Conservation (phyloP, 495 filamentous ascomycete genomes). For the Parathielavia hyrcaniae region DNA sequence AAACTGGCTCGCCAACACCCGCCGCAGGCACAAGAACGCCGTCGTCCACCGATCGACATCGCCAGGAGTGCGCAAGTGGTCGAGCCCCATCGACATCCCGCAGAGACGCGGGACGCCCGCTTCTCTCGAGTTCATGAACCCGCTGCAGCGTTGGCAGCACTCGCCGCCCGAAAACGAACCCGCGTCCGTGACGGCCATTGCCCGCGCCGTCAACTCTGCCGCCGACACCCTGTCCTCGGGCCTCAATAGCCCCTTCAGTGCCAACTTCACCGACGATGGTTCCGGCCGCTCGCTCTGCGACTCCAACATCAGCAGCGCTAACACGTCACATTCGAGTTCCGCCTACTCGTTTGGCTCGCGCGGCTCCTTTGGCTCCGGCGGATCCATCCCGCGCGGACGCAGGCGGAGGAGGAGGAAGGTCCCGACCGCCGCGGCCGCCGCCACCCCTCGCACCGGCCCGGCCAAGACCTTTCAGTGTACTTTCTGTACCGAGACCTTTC, state of each 20-base stretch:
- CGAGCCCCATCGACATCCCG: slow-evolving; percentile 64
- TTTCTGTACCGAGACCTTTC: slow-evolving; percentile 75
- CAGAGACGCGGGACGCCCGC: slow-evolving; percentile 42
- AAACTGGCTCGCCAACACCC: slow-evolving; percentile 84
- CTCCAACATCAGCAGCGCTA: slow-evolving; percentile 66
- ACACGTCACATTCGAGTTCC: slow-evolving; percentile 66
- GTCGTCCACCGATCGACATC: slow-evolving; percentile 51
- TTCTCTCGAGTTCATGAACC: slow-evolving; percentile 61
- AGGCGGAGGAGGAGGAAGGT: slow-evolving; percentile 61
- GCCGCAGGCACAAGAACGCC: slow-evolving; percentile 64
- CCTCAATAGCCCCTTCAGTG: slow-evolving; percentile 48
- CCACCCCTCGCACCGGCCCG: slow-evolving; percentile 27
- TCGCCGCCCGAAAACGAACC: slow-evolving; percentile 86
- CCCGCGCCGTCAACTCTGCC: slow-evolving; percentile 58
- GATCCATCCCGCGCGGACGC: slow-evolving; percentile 52
- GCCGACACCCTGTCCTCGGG: slow-evolving; percentile 48
- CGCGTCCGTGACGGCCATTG: slow-evolving; percentile 71
- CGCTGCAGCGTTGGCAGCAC: slow-evolving; percentile 77
- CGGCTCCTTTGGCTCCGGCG: slow-evolving; percentile 61
- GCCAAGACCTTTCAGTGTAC: slow-evolving; percentile 71
- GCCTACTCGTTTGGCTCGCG: slow-evolving; percentile 63
- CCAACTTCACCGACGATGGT: slow-evolving; percentile 56
- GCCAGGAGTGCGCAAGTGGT: slow-evolving; percentile 48
- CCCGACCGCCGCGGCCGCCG: slow-evolving; percentile 12
- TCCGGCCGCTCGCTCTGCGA: slow-evolving; percentile 63